Evolutionary conservation across 495 filamentous ascomycete genomes (phyloP), one percentile per base, ranked within the genome.

Genomic region (Hypoxylon fragiforme): DNA sequence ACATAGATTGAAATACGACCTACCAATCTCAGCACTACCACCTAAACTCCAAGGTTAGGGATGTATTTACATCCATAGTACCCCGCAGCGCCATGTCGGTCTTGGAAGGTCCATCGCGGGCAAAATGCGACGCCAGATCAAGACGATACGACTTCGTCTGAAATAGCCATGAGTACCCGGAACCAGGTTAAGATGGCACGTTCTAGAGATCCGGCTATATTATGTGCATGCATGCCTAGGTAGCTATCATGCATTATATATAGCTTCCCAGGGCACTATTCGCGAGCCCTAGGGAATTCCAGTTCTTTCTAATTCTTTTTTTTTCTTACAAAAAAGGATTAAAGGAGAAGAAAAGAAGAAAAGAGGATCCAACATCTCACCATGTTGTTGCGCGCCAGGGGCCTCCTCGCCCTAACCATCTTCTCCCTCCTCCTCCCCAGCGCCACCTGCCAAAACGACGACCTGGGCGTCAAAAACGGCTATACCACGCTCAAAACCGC

Each of bases 361-460:
- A n/a, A n/a, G n/a, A n/a, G n/a, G n/a, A n/a, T n/a, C n/a, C 16
- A 26, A 7, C 22, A 31, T 16, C 28, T 21, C 37, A 65, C 31
- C 50, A 57, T 57, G 63, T 50, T 54, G 37, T 42, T n/a, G 43
- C 40, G 26, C 30, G 35, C 34, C 31, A 38, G 30, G 21, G 30
- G 12, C 9, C 3, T 51, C 14, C n/a, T 31, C 2, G 30, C 22
- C 3, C n/a, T 42, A 64, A 48, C 66, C 43, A 49, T 60, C 14
- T 36, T 70, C 20, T 65, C 73, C 44, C 73, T 75, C 50, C 69
- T 75, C 50, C 70, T 72, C 49, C 78, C 76, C 42, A 21, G 41
- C 30, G 52, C 43, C 34, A 44, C 39, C 13, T 44, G 51, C 39
- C 64, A 67, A 38, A 59, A 37, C 20, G 64, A 67, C 12, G 46